Conservation (phyloP, 441 rosid genomes). For the Syzygium malaccense region DNA sequence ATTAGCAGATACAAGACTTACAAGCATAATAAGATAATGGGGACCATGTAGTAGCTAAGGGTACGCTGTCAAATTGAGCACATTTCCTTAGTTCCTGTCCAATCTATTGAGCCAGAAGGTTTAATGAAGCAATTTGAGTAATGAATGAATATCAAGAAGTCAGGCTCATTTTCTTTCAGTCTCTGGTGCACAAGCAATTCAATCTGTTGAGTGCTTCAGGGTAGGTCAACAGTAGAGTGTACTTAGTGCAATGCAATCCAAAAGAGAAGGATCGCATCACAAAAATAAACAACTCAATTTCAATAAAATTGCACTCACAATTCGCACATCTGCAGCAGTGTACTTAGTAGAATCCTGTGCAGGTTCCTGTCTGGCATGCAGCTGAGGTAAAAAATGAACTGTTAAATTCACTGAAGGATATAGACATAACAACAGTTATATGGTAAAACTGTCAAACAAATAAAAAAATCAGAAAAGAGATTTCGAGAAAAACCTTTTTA, state of each 20-base stretch:
- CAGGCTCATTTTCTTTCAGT: not conserved
- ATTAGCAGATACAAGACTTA: not conserved
- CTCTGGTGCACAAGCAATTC: not conserved
- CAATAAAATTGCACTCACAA: conserved; percentile 50
- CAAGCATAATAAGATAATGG: not conserved
- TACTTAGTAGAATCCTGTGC: conserved; percentile 77
- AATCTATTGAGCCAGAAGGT: not conserved
- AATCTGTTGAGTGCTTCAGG: not conserved
- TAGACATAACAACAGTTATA: not conserved
- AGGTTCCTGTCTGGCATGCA: conserved; percentile 82
- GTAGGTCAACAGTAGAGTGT: not conserved
- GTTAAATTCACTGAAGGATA: not conserved
- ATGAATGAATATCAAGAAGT: not conserved
- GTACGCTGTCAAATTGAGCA: not conserved
- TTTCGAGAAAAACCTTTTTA: conserved; percentile 56
- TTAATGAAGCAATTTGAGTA: not conserved
- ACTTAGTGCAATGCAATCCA: not conserved
- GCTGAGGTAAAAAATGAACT: conserved; percentile 36
- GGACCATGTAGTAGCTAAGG: not conserved
- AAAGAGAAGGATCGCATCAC: not conserved
- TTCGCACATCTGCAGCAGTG: conserved; percentile 98
- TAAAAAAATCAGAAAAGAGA: not conserved
- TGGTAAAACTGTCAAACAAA: not conserved
- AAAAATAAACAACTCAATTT: not conserved
- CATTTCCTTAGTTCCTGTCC: not conserved